Evolutionary conservation across 441 rosid species (phyloP).

Genomic region (Sinapis alba): DNA sequence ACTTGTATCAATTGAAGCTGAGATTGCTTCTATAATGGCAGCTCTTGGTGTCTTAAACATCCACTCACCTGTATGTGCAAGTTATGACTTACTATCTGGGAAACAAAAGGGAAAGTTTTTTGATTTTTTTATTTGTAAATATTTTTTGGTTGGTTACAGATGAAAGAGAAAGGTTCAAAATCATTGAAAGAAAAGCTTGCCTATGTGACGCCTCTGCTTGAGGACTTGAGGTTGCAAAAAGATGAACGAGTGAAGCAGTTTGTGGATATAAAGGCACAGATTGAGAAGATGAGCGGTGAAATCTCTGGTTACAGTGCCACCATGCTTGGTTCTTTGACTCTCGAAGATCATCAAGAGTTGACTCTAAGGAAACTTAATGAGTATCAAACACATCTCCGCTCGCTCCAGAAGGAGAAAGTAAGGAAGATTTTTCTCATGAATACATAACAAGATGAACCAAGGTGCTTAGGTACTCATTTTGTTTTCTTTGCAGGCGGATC

Average conservation of each 20-base stretch:
- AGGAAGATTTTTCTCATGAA: background rate
- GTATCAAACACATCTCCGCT: constrained; percentile 63
- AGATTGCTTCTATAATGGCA: constrained; percentile 87
- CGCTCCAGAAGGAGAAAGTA: constrained; percentile 89
- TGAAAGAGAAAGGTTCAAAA: constrained; percentile 55
- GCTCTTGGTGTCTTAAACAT: constrained; percentile 77
- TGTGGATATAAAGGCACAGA: constrained; percentile 64
- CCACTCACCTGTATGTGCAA: constrained; percentile 58
- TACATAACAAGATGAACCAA: background rate
- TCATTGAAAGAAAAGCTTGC: constrained; percentile 82
- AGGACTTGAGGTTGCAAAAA: constrained; percentile 67
- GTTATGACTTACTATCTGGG: background rate
- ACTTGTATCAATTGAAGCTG: constrained; percentile 90
- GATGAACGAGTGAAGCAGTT: constrained; percentile 81
- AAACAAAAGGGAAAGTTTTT: background rate
- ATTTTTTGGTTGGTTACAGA: constrained; percentile 39
- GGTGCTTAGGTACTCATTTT: constrained; percentile 18
- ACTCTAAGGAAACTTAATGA: constrained; percentile 75
- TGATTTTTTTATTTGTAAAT: background rate
- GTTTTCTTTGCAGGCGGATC: constrained; percentile 67
- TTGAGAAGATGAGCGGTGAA: constrained; percentile 78
- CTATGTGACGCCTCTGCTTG: constrained; percentile 67
- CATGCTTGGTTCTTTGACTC: constrained; percentile 51
- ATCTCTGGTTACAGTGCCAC: constrained; percentile 60
- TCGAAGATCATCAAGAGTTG: constrained; percentile 71